Conservation (phyloP, 805 yeast species). For the Saccharomyces mikatae region DNA sequence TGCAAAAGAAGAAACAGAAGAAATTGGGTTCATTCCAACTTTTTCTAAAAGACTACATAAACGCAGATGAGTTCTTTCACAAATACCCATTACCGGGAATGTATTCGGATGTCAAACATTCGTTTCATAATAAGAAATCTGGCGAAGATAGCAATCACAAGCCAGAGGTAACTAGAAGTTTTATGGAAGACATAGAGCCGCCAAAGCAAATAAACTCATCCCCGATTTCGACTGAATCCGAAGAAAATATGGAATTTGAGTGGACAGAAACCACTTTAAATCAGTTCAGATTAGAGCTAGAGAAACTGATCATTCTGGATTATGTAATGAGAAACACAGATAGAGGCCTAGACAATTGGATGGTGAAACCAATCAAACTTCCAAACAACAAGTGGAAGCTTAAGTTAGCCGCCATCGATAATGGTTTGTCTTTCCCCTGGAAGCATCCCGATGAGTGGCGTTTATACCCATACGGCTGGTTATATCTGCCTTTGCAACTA, state of each 20-base stretch:
- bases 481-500: slow-evolving; percentile 52
- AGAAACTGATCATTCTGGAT: slow-evolving; percentile 61
- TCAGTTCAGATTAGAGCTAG: slow-evolving; percentile 54
- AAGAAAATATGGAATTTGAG: slow-evolving; percentile 28
- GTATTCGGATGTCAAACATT: slow-evolving; percentile 7
- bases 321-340: slow-evolving; percentile 71
- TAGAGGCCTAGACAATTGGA: slow-evolving; percentile 71
- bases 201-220: neutral
- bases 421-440: slow-evolving; percentile 73
- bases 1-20: slow-evolving; percentile 13
- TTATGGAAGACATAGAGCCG: slow-evolving; percentile 1
- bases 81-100: slow-evolving; percentile 48
- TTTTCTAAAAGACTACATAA: slow-evolving; percentile 49
- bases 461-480: slow-evolving; percentile 73
- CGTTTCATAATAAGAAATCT: neutral
- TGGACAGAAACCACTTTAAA: slow-evolving; percentile 46
- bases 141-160: neutral
- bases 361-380: slow-evolving; percentile 49
- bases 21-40: slow-evolving; percentile 65
- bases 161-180: neutral
- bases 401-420: slow-evolving; percentile 64
- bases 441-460: slow-evolving; percentile 79
- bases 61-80: slow-evolving; percentile 53
- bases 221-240: slow-evolving; percentile 1
- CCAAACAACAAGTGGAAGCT: slow-evolving; percentile 24